phyloP scores from a whole-genome alignment of 306 rosid genomes.

The Rosa lucieae region DNA sequence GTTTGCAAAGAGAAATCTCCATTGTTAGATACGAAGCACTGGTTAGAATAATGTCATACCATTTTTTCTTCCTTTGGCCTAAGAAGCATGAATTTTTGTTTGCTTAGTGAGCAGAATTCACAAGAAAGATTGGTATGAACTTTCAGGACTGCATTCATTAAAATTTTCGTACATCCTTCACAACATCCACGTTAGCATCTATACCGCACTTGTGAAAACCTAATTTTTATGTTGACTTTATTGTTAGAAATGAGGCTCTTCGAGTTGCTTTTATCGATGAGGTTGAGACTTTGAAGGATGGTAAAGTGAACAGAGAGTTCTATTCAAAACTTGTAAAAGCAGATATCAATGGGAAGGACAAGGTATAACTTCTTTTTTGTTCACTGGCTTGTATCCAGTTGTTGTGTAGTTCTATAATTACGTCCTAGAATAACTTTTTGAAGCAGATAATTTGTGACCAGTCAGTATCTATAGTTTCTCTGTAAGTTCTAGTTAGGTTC shows the following conservation, averaged over 20 bases:
- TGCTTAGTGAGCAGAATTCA: background rate
- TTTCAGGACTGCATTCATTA: background rate
- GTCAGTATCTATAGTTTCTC: background rate
- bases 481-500: background rate
- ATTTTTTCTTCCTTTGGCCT: background rate
- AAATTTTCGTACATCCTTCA: background rate
- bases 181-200: background rate
- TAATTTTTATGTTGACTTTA: constrained; percentile 19
- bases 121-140: background rate
- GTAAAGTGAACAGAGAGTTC: constrained; percentile 63
- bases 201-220: background rate
- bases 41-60: background rate
- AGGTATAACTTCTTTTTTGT: constrained; percentile 42
- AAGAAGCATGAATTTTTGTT: background rate
- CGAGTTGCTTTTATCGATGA: constrained; percentile 91
- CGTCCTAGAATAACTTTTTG: background rate
- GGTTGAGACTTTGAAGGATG: constrained; percentile 76
- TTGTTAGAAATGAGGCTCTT: constrained; percentile 85
- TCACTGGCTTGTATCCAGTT: background rate
- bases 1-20: no score
- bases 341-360: constrained; percentile 88
- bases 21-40: background rate
- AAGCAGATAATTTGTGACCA: background rate
- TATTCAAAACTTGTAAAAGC: constrained; percentile 92
- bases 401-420: background rate